These are phyloP conservation scores for Verticillium tricorpus DNA, from an alignment of 2,329 filamentous ascomycete genomes.

Conservation along the genomic window DNA sequence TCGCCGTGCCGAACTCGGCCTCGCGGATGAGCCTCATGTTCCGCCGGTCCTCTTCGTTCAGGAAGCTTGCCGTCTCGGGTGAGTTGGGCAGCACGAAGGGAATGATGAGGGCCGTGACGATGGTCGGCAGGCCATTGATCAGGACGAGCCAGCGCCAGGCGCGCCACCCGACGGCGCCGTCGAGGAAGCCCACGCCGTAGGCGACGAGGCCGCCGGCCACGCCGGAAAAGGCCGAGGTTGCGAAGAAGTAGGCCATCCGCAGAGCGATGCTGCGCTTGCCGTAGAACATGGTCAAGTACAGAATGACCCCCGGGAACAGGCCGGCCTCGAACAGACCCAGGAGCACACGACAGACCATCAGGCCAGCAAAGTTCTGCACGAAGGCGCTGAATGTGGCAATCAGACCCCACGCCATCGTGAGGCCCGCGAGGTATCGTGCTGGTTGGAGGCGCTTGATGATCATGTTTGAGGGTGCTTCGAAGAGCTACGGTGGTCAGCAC, in stretches of 20 bases:
- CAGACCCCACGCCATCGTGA: slow-evolving; percentile 40
- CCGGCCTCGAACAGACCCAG: slow-evolving; percentile 57
- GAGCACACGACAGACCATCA: slow-evolving; percentile 52
- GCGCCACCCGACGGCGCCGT: slow-evolving; percentile 48
- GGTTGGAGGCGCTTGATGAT: slow-evolving; percentile 31
- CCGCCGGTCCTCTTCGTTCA: slow-evolving; percentile 34
- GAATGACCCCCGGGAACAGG: slow-evolving; percentile 53
- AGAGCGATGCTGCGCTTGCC: slow-evolving; percentile 56
- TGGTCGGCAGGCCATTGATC: slow-evolving; percentile 49
- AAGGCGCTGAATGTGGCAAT: slow-evolving; percentile 54
- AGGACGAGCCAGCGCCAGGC: slow-evolving; percentile 67
- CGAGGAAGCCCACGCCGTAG: slow-evolving; percentile 60
- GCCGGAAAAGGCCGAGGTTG: slow-evolving; percentile 55
- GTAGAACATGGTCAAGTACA: slow-evolving; percentile 62
- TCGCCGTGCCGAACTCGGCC: slow-evolving; percentile 34
- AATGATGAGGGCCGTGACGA: slow-evolving; percentile 48
- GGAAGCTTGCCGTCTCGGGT: slow-evolving; percentile 50
- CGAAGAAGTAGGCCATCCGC: slow-evolving; percentile 59
- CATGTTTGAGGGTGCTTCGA: slow-evolving; percentile 35
- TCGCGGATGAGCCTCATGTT: slow-evolving; percentile 47
- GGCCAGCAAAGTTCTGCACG: slow-evolving; percentile 46
- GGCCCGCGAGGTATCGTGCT: slow-evolving; percentile 36
- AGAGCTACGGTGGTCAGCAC: slow-evolving; percentile 17
- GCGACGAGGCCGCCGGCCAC: slow-evolving; percentile 62
- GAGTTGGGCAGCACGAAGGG: slow-evolving; percentile 56